These are phyloP conservation scores for Plantago ovata DNA, from an alignment of 257 asterid genomes.

Conservation along the genomic window DNA sequence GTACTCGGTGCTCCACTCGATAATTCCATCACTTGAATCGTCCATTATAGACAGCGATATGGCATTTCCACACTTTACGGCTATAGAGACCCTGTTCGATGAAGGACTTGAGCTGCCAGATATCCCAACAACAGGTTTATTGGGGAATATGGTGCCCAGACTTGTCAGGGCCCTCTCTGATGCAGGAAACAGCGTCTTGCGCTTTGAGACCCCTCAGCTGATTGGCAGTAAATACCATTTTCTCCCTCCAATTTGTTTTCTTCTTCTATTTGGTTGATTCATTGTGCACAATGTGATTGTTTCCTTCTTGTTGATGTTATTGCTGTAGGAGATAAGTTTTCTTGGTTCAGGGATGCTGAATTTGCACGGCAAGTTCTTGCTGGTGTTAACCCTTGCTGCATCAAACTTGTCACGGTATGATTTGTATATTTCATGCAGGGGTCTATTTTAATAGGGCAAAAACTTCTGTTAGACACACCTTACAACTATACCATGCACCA, in stretches of 20 bases:
- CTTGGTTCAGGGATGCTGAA: conserved; percentile 72
- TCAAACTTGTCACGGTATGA: conserved; percentile 56
- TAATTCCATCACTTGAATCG: conserved; percentile 21
- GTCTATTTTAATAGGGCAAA: too few relatives aligned
- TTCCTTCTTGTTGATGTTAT: not conserved
- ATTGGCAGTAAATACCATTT: conserved; percentile 26
- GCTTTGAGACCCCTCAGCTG: conserved; percentile 28
- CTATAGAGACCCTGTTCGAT: conserved; percentile 31
- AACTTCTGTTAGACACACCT: too few relatives aligned
- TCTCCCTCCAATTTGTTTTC: not conserved
- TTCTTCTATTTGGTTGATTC: too few relatives aligned
- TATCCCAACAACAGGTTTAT: conserved; percentile 7
- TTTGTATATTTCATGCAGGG: not conserved
- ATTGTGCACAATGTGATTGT: too few relatives aligned
- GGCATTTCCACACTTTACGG: conserved; percentile 32
- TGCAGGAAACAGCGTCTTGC: conserved; percentile 17
- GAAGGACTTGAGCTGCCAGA: conserved; percentile 28
- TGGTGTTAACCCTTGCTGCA: conserved; percentile 57
- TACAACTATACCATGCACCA: too few relatives aligned
- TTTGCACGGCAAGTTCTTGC: conserved; percentile 72
- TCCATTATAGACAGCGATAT: conserved; percentile 3
- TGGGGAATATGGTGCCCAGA: not conserved
- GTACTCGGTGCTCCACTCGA: conserved; percentile 16
- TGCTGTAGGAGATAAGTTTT: conserved; percentile 55
- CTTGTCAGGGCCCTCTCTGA: not conserved